phyloP scores from a whole-genome alignment of 768 basidiomycete genomes.

The Hemileccinum impolitum region DNA sequence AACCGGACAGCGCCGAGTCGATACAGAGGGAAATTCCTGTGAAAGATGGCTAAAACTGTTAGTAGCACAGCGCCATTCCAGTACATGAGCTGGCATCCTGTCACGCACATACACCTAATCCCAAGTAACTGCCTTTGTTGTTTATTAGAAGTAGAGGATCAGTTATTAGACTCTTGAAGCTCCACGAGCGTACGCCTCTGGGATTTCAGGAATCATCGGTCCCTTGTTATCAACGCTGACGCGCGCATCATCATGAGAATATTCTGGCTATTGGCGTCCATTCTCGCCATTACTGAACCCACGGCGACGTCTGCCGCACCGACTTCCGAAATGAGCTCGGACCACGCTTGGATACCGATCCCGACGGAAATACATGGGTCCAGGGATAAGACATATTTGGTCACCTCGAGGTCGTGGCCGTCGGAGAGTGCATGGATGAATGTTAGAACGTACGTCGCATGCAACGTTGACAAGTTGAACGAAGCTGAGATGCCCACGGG shows the following conservation, averaged over 20 bases:
- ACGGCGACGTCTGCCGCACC: conserved; percentile 9
- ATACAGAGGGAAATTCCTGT: conserved; percentile 10
- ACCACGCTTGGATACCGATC: neutral
- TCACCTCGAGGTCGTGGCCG: conserved; percentile 1
- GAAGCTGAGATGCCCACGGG: neutral
- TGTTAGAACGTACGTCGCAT: conserved; percentile 12
- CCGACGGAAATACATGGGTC: conserved; percentile 12
- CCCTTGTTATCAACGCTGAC: neutral
- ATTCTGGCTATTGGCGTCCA: neutral
- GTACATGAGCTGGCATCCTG: neutral
- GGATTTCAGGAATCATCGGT: neutral
- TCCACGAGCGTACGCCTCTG: neutral
- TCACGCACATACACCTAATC: conserved; percentile 13
- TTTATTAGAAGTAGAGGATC: conserved; percentile 2
- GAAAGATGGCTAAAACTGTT: neutral
- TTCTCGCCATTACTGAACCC: conserved; percentile 5
- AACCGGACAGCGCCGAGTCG: neutral
- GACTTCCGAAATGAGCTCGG: conserved; percentile 1
- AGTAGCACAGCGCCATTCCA: conserved; percentile 1
- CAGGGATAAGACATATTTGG: conserved; percentile 10
- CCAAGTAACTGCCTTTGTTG: conserved; percentile 1
- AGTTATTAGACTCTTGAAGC: too few relatives aligned
- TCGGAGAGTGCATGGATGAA: neutral
- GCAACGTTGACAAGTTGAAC: neutral
- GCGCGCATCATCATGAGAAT: too few relatives aligned